Conservation (phyloP, 2,329 filamentous ascomycete species). For the Herpotrichia juniperi region DNA sequence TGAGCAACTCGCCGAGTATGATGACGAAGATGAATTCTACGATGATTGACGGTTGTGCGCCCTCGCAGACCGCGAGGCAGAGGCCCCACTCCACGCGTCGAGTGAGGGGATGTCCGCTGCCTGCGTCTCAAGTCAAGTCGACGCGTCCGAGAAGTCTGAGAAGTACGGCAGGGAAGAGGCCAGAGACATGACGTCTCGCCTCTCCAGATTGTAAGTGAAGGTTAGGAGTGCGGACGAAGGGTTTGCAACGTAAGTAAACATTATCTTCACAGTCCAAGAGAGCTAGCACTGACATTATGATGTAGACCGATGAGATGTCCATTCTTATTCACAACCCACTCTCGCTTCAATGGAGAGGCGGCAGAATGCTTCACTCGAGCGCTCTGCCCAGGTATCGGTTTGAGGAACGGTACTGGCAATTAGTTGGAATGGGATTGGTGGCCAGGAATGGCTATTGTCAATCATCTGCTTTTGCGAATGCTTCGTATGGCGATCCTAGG, state of each 20-base stretch:
- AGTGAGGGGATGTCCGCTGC: conserved; percentile 61
- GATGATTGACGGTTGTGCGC: conserved; percentile 89
- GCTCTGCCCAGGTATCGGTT: conserved; percentile 19
- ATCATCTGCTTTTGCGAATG: conserved; percentile 34
- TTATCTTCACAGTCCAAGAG: neutral
- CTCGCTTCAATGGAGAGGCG: conserved; percentile 44
- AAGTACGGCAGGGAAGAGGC: conserved; percentile 30
- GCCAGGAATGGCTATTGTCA: conserved; percentile 14
- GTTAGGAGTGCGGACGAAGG: conserved; percentile 41
- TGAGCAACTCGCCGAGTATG: conserved; percentile 93
- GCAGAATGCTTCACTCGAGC: conserved; percentile 17
- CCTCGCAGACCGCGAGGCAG: conserved; percentile 89
- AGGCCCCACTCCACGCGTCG: conserved; percentile 64
- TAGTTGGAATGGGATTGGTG: conserved; percentile 3
- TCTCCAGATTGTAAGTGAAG: conserved; percentile 48
- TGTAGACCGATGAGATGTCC: conserved; percentile 39
- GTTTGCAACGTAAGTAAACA: conserved; percentile 40
- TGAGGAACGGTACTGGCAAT: conserved; percentile 12
- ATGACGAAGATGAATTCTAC: conserved; percentile 87
- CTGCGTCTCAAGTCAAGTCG: conserved; percentile 43
- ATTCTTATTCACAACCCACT: conserved; percentile 45
- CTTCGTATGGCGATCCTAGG: conserved; percentile 27
- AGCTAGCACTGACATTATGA: conserved; percentile 11
- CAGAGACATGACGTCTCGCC: conserved; percentile 41
- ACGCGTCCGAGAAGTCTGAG: conserved; percentile 38